Evolutionary conservation across 176 grass and related monocot species (phyloP).

Genomic region (Triticum timopheevii): DNA sequence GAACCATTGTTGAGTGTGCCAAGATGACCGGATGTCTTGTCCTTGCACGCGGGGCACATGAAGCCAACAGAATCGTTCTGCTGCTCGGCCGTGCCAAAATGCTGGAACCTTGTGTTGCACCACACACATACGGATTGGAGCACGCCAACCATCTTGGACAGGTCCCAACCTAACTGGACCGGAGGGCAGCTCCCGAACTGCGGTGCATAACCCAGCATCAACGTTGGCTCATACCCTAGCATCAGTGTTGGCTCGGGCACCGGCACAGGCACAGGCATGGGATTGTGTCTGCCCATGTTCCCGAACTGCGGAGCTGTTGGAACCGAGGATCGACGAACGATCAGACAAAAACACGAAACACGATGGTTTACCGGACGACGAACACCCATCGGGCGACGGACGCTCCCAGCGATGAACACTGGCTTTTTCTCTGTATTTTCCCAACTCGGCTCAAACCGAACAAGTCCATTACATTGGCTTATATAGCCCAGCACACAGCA

Average conservation of each 20-base stretch:
- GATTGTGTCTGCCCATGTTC: slow-evolving; percentile 38
- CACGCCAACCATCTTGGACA: slow-evolving; percentile 47
- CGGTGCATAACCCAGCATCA: slow-evolving; percentile 64
- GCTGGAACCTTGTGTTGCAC: slow-evolving; percentile 74
- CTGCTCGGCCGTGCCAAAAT: slow-evolving; percentile 54
- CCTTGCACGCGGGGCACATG: slow-evolving; percentile 87
- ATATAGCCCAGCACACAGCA: too few species aligned
- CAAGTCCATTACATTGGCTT: too few species aligned
- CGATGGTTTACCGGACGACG: too few species aligned
- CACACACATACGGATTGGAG: slow-evolving; percentile 68
- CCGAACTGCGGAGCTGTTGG: slow-evolving; percentile 10
- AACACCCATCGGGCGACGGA: too few species aligned
- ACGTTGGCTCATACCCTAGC: slow-evolving; percentile 68
- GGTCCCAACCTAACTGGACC: slow-evolving; percentile 72
- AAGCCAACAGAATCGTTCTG: slow-evolving; percentile 73
- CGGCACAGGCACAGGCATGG: slow-evolving; percentile 31
- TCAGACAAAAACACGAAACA: too few species aligned
- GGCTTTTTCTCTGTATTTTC: too few species aligned
- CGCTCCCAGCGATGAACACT: too few species aligned
- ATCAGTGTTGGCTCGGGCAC: slow-evolving; percentile 50
- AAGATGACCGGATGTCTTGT: slow-evolving; percentile 67
- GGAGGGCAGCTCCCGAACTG: slow-evolving; percentile 52
- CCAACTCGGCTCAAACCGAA: too few species aligned
- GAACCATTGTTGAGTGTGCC: slow-evolving; percentile 50
- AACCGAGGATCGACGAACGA: too few species aligned